Evolutionary conservation across 176 grass and related monocot genomes (phyloP), one percentile per base, ranked within the genome.

Genomic region (Triticum timopheevii): DNA sequence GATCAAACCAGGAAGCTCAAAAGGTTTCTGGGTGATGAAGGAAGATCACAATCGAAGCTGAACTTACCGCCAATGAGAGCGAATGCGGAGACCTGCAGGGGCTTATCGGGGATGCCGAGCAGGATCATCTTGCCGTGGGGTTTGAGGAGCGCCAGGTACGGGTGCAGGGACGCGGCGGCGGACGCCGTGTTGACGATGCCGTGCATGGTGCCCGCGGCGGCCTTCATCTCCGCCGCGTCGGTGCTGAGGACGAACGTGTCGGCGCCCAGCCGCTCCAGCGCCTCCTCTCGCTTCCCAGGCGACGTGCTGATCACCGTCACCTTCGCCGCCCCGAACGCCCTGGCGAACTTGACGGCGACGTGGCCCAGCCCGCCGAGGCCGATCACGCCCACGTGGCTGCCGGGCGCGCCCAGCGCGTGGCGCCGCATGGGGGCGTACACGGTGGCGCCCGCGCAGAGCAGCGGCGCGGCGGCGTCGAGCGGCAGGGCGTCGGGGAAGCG

Each of bases 351-450:
- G 10, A 95, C 93, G 8, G 93, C 90, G 23, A 95, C 85, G 33
- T 95, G 93, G 0, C 93, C 93, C 3, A 95, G 90, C 2, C 93
- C 93, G 2, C 93, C 93, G 8, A 95, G 90, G 4, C 93, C 88
- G 27, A 92, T 16, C 23, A 95, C 88, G 44, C 90, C 93, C 4
- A 95, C 52, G 69, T 90, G 82, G 83, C 81, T 90, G 1, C 90
- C 90, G 0, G 87, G 69, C 52, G 7, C 68, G 30, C 84, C 76
- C 22, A 92, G 82, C 10, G 82, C 90, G 30, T 85, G 75, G 50
- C 84, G 69, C 71, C 83, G 85, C 93, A 95, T 92, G n/a, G 93
- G 93, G 10, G 61, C 61, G 82, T 95, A 95, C 78, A 92, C 88
- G 35, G 88, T 95, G 27, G 92, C 81, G 2, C 93, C 93, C 0